phyloP scores from a whole-genome alignment of 2,329 filamentous ascomycete genomes.

The Colletotrichum sp. region DNA sequence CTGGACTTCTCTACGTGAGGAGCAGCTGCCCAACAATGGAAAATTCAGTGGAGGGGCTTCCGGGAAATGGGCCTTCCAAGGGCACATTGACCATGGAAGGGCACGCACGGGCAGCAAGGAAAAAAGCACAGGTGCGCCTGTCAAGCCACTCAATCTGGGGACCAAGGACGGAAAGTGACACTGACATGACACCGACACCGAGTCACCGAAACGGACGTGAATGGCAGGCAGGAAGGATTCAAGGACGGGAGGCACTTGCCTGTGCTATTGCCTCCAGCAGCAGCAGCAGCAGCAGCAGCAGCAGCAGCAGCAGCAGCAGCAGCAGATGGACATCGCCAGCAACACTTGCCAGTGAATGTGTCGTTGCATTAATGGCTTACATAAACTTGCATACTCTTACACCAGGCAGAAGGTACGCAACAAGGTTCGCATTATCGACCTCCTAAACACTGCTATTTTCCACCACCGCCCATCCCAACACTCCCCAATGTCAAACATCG shows the following conservation, averaged over 20 bases:
- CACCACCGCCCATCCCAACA: background rate
- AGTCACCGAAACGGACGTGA: background rate
- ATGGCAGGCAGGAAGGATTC: background rate
- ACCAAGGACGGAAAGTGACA: background rate
- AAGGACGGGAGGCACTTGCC: background rate
- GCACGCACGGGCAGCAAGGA: background rate
- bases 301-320: too few species aligned
- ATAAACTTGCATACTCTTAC: background rate
- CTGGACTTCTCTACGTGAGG: background rate
- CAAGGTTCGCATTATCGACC: constrained; percentile 10
- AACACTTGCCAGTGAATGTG: background rate
- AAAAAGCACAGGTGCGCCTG: background rate
- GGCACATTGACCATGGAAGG: background rate
- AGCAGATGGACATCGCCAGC: background rate
- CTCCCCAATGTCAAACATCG: background rate
- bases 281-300: background rate
- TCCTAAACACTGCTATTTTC: background rate
- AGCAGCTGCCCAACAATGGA: background rate
- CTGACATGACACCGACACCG: background rate
- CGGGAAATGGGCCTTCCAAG: background rate
- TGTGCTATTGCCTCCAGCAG: background rate
- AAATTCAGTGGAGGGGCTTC: background rate
- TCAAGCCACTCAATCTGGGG: background rate
- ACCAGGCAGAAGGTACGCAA: background rate
- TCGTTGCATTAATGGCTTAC: constrained; percentile 1